Conservation (phyloP, 176 grass and related monocot genomes). For the Phragmites australis region DNA sequence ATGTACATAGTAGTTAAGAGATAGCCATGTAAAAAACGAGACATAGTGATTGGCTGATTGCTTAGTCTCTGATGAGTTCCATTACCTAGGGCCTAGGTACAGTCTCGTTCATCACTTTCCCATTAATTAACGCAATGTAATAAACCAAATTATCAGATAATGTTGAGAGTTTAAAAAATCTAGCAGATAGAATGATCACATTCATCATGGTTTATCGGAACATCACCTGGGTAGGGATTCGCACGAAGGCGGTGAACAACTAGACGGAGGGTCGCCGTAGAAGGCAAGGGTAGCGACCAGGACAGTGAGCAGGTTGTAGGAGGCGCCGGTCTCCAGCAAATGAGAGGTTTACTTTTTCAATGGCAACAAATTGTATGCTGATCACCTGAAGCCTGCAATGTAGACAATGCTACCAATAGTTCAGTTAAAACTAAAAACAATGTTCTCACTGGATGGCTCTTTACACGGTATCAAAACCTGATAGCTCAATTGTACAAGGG, state of each 20-base stretch:
- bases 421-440: conserved; percentile 19
- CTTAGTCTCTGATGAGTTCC: conserved; percentile 1
- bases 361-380: conserved; percentile 77
- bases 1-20: not conserved
- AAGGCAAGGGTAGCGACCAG: conserved; percentile 62
- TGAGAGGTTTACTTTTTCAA: conserved; percentile 63
- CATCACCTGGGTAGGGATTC: conserved; percentile 89
- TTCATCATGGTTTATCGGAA: not conserved
- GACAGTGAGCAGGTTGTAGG: conserved; percentile 85
- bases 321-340: conserved; percentile 61
- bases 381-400: conserved; percentile 56
- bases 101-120: not conserved
- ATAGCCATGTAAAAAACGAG: not conserved
- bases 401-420: conserved; percentile 16
- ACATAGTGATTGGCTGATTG: not conserved
- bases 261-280: conserved; percentile 40
- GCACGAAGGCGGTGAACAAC: conserved; percentile 62
- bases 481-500: not conserved
- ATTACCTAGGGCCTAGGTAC: not conserved
- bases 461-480: not conserved
- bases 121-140: not conserved
- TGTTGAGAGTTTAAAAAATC: not conserved
- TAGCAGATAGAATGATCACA: not conserved
- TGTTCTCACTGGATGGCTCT: not conserved
- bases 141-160: not conserved